phyloP scores from a whole-genome alignment of 2,329 filamentous ascomycete genomes.

The Purpureocillium lavendulum region DNA sequence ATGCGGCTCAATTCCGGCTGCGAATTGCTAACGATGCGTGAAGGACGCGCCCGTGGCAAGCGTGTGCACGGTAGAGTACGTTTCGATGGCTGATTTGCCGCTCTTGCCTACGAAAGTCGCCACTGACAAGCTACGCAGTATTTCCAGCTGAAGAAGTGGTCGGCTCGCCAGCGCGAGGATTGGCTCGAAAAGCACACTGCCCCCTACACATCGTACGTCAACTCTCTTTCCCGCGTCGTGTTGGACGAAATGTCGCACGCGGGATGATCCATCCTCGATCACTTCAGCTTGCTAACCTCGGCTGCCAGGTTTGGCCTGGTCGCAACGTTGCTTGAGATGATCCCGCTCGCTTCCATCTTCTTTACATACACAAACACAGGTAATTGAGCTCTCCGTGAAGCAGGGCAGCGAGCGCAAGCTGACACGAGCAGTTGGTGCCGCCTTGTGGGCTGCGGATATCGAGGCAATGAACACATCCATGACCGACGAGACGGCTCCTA shows the following conservation, averaged over 20 bases:
- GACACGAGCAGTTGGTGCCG: slow-evolving; percentile 61
- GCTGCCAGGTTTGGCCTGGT: slow-evolving; percentile 60
- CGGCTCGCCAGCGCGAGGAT: slow-evolving; percentile 50
- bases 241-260: no score
- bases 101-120: no score
- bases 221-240: background rate
- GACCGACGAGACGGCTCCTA: slow-evolving; percentile 41
- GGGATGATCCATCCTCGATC: background rate
- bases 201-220: slow-evolving; percentile 70
- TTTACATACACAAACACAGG: slow-evolving; percentile 85
- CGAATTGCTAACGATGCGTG: background rate
- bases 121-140: slow-evolving; percentile 46
- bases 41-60: slow-evolving; percentile 40
- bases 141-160: slow-evolving; percentile 87
- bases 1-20: no score
- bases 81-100: no score
- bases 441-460: slow-evolving; percentile 87
- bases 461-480: slow-evolving; percentile 48
- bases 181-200: slow-evolving; percentile 65
- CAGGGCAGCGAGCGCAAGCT: no score
- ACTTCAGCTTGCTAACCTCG: slow-evolving; percentile 6
- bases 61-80: slow-evolving; percentile 46
- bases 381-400: slow-evolving; percentile 20
- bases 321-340: slow-evolving; percentile 73
- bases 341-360: slow-evolving; percentile 73